Conservation (phyloP, 208 protist species). For the Strigomonas galati region DNA sequence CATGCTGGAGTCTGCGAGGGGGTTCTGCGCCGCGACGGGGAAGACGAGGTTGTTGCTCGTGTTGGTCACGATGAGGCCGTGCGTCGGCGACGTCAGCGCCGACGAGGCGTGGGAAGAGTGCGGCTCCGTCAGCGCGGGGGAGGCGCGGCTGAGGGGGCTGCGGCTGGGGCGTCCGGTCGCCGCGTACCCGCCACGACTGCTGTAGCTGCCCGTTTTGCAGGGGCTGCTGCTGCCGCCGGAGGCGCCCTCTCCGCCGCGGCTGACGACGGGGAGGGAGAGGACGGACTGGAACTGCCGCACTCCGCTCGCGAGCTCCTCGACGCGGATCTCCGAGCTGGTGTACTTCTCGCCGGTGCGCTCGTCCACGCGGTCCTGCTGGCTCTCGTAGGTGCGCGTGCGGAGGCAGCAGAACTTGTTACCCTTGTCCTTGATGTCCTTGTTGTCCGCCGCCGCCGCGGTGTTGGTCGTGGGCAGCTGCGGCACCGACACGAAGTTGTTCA, state of each 20-base stretch:
- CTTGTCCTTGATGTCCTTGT: neutral
- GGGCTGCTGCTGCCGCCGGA: too few species aligned
- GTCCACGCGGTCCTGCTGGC: conserved; percentile 14
- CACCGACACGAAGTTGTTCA: neutral
- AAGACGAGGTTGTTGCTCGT: neutral
- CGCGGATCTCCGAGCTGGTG: conserved; percentile 18
- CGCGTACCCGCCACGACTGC: too few species aligned
- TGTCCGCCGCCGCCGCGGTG: neutral
- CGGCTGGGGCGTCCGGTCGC: neutral
- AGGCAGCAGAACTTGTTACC: conserved; percentile 17
- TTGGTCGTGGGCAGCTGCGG: neutral
- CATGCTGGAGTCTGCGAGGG: neutral
- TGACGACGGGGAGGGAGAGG: neutral
- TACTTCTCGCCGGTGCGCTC: conserved; percentile 14
- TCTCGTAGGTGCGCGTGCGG: conserved; percentile 24
- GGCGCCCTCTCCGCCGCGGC: neutral
- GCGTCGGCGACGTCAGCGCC: neutral
- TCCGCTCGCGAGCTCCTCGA: conserved; percentile 31
- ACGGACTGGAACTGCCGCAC: conserved; percentile 16
- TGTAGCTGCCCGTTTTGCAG: too few species aligned
- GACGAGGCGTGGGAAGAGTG: neutral
- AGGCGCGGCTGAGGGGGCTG: neutral
- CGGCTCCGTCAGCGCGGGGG: neutral
- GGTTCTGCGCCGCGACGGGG: neutral
- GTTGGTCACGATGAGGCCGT: conserved; percentile 2